Base-by-base conservation (phyloP, 164 flowering plant species). In the Macadamia tetraphylla region DNA sequence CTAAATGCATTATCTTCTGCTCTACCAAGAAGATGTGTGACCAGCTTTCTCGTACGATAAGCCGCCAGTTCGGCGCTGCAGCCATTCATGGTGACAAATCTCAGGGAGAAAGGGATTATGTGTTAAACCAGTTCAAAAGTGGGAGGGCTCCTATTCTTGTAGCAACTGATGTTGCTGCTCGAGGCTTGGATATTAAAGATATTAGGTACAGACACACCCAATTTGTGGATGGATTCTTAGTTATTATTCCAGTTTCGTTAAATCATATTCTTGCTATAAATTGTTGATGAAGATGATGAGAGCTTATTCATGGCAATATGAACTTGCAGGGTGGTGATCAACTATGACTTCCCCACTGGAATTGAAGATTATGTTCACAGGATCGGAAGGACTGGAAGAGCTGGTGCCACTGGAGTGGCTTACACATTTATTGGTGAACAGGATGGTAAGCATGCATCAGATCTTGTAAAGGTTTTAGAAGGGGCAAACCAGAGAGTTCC, bases 1-100 rank as follows among this genome's bases (percentile, higher is more conserved):
- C 98, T 2, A 92, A 87, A 78, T 75, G 88, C 44, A 85, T 92
- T 29, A 74, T 92, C 31, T 92, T 92, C 65, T 92, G 98, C 70
- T 85, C 98, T 9, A 92, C 98, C 17, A 92, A 92, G 73, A 92
- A 76, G 78, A 90, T 92, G 98, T 92, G 98, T 72, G 98, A 92
- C 67, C 86, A 81, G 70, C 88, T 92, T 68, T 75, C 94, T 40
- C 84, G 88, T 14, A 81, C 78, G 52, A 76, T 90, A n/a, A 71
- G 74, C 30, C 91, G 88, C 51, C 83, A 76, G 14, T 90, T 87
- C 80, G 91, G 93, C 58, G 90, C 96, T 76, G 90, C 94, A 70
- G 94, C 94, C 15, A 92, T 92, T 68, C 98, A 92, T 73, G 96
- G 98, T 51, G 98, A 92, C 78, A 92, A 92, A 74, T 85, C 91